Base-by-base conservation (phyloP, 805 yeast species). In the Candida jianshihensis region DNA sequence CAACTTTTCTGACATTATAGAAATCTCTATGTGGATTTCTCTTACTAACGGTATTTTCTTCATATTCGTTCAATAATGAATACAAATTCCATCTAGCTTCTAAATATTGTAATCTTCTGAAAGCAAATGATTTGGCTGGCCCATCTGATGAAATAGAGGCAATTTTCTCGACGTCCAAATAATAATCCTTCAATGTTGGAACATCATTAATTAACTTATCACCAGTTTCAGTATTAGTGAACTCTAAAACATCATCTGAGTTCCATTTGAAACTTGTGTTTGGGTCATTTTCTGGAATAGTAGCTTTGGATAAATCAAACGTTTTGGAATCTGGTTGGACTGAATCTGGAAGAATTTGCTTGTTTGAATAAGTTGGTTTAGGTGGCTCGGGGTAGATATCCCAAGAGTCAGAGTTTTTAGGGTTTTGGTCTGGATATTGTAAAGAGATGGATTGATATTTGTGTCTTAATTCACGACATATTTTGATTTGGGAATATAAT, bases 51-150 rank as follows among this genome's bases (percentile, higher is more conserved):
- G 89, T 78, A 15, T 81, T 82, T 59, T 92, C 99, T 54, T 87
- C 92, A 56, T 85, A 89, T 54, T 90, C 97, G 56, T 92, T 92
- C 48, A 90, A 67, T 42, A 92, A 61, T 42, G 76, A 75, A 64
- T 90, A 92, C 61, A 92, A 61, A 58, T 89, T 87, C 97, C 97
- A 92, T 56, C 89, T 86, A 19, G 97, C 96, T 58, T 92, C 98
- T 37, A 92, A 68, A 55, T 87, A 94, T 63, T 90, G 95, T 48
- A 92, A 66, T 51, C 98, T 74, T 57, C 90, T 79, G 61, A 87
- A 92, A 0, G 98, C 96, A 69, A 92, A 92, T 13, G 96, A 84
- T 61, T 92, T 92, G 13, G 94, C 77, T 5, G 99, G 98, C 0
- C 99, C 99, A 60, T 89, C 96, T 5, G 92, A 79, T 7, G 95